Conservation (phyloP, 176 grass and related monocot genomes). For the Paspalum notatum region DNA sequence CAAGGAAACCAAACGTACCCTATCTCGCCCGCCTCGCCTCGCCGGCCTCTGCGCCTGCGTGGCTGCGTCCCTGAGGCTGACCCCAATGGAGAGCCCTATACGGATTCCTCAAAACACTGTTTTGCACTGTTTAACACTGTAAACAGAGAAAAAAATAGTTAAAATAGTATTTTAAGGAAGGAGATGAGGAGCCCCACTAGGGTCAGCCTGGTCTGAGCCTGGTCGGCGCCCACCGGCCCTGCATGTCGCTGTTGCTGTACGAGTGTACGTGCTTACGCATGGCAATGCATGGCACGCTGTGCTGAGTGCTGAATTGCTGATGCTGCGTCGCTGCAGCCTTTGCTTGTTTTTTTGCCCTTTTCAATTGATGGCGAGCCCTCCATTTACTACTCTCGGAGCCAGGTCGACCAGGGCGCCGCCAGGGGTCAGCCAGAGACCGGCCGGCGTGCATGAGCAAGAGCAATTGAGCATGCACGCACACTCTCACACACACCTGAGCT, state of each 20-base stretch:
- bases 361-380: conserved; percentile 1
- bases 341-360: not conserved
- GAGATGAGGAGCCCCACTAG: no score
- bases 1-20: no score
- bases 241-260: not conserved
- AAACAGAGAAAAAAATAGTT: no score
- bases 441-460: conserved; percentile 15
- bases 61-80: no score
- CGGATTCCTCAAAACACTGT: no score
- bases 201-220: no score
- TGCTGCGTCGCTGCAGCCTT: not conserved
- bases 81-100: no score
- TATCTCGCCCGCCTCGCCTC: conserved; percentile 4
- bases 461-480: conserved; percentile 3
- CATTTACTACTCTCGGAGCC: conserved; percentile 36
- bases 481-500: conserved; percentile 25
- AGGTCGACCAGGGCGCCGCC: conserved; percentile 12
- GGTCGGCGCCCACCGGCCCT: conserved; percentile 23
- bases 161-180: no score
- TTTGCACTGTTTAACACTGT: no score
- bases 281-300: not conserved
- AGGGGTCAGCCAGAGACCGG: not conserved
- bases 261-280: not conserved
- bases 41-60: no score
- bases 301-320: conserved; percentile 36